Base-by-base conservation (phyloP, 805 yeast species). In the Dipodascopsis tothii region DNA sequence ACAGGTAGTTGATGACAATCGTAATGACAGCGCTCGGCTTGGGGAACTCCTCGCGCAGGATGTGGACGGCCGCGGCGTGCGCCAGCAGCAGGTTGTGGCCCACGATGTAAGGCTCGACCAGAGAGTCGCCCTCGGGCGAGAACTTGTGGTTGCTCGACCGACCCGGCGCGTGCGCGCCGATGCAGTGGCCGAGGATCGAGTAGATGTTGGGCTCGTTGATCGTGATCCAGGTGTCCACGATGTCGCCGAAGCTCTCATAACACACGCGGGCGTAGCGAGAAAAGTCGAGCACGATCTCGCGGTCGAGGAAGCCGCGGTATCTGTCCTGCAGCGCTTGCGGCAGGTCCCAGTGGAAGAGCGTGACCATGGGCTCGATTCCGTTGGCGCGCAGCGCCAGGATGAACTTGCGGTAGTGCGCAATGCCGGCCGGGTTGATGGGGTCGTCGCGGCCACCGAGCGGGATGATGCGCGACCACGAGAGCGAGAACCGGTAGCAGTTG, bases 381-480 rank as follows among this genome's bases (percentile, higher is more conserved):
- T 44, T 35, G n/a, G 33, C 59, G 33, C 54, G 54, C 37, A 61
- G 53, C 45, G 59, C 59, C 40, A 60, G 56, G 33, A 63, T 46
- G 19, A 55, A 63, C 35, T 61, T 56, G 34, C 60, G 33, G 48
- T 63, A 62, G 33, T 61, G 61, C 40, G 61, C 62, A 18, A 62
- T 45, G 7, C 65, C 65, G 3, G 58, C 59, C 7, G 56, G 33
- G 21, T 55, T 56, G 21, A 55, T 44, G 4, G 41, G 43, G 3
- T 55, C 57, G 23, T 36, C 35, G 27, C 19, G 23, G 5, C 43
- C 43, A 21, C 57, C 62, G 39, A 59, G 58, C 3, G 68, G 69
- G 28, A 62, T 49, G 17, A 65, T 61, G 45, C 69, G 53, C 11
- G 65, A 51, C 67, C 68, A 65, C 4, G 68, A 62, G 38, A 65